Evolutionary conservation across 2,329 filamentous ascomycete genomes (phyloP), one percentile per base, ranked within the genome.

Genomic region (Hirsutella minnesotensis): DNA sequence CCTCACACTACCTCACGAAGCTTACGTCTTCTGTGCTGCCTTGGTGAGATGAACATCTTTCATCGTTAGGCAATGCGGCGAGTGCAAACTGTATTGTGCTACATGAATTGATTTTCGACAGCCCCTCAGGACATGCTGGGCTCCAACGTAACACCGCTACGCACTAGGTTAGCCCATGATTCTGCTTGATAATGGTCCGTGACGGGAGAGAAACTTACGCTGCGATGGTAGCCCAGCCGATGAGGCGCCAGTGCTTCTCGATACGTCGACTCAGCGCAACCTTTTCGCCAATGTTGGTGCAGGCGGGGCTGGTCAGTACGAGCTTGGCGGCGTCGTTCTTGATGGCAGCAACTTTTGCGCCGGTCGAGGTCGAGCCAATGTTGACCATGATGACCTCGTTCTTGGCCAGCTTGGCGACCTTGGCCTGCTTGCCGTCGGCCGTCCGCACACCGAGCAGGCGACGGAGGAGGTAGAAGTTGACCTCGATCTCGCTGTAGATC

Each of bases 381-480:
- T 98, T 98, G 52, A 98, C 92, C 92, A 98, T 96, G 67, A 98
- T 83, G 58, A 96, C 88, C 67, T 98, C 92, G 69, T 95, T 95
- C 81, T 96, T 98, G 45, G 88, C 75, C 51, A 98, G 75, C 73
- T 98, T 98, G 56, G 89, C 88, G 53, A 98, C 92, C 82, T 98
- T 98, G 59, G 90, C 90, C 69, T 96, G 92, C 75, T 98, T 98
- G 63, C 92, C 92, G 55, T 98, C 92, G 49, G 90, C 88, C 38
- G 92, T 95, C 71, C 94, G 89, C 57, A 98, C 92, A 79, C 92
- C 92, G 44, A 98, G 79, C 49, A 98, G 75, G 56, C 92, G 79
- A 56, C 90, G 85, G 49, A 98, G 82, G 48, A 98, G 77, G 77
- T 96, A 98, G 75, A 96, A 98, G 78, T 96, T 96, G 67, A 95